phyloP scores from a whole-genome alignment of 1,139 yeast genomes.

The Saccharomyces uvarum region DNA sequence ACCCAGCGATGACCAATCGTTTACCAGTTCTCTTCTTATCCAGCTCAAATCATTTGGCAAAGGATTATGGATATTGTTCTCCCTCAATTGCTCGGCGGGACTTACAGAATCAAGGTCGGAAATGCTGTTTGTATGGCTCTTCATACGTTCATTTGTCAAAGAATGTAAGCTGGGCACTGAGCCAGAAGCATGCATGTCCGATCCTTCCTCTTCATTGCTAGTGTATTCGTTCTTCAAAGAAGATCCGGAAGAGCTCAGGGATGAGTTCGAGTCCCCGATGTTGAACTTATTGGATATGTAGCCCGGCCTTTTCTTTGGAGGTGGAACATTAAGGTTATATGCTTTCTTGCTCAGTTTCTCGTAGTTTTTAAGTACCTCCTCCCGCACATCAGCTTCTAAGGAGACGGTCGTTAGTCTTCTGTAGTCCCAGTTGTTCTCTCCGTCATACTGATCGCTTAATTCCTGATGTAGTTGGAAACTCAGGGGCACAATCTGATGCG shows the following conservation, averaged over 20 bases:
- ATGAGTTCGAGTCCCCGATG: slow-evolving; percentile 6
- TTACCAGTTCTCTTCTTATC: slow-evolving; percentile 62
- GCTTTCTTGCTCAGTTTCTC: slow-evolving; percentile 3
- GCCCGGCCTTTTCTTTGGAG: slow-evolving; percentile 10
- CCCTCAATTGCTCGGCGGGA: background rate
- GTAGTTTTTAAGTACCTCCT: slow-evolving; percentile 26
- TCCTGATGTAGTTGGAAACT: slow-evolving; percentile 82
- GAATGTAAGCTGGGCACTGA: background rate
- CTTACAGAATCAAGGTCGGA: background rate
- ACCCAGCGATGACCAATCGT: slow-evolving; percentile 74
- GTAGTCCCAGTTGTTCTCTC: slow-evolving; percentile 86
- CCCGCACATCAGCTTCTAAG: slow-evolving; percentile 59
- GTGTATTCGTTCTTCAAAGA: slow-evolving; percentile 2
- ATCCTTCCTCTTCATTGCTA: background rate
- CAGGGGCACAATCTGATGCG: slow-evolving; percentile 85
- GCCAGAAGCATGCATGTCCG: background rate
- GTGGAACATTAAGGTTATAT: slow-evolving; percentile 10
- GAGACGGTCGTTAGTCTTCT: slow-evolving; percentile 81
- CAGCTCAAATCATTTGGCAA: slow-evolving; percentile 76
- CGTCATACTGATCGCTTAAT: slow-evolving; percentile 67
- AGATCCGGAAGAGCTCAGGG: slow-evolving; percentile 6
- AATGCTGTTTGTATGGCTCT: background rate
- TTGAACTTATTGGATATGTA: slow-evolving; percentile 5
- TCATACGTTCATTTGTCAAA: background rate
- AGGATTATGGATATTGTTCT: slow-evolving; percentile 31